Percentiles rank a stretch among this genome's conserved stretches.
Conservation (phyloP, 768 basidiomycete species). For the Neoboletus magnificus region DNA sequence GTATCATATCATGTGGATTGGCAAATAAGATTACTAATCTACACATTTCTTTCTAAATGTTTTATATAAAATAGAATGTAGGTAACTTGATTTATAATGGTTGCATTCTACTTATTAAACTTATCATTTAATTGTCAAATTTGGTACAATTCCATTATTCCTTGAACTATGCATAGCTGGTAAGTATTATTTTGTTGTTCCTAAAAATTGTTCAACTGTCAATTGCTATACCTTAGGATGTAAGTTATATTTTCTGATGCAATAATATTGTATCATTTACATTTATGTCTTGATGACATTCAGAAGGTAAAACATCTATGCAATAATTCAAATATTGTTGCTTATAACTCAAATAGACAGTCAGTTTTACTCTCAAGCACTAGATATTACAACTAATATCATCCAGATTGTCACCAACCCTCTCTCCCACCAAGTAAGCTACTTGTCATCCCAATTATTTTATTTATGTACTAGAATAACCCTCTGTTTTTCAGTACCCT, state of each 20-base stretch:
- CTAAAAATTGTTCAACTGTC: not conserved
- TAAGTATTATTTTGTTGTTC: not conserved
- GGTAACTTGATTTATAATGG: not conserved
- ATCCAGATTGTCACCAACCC: not conserved
- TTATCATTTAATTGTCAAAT: not conserved
- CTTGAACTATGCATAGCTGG: not conserved
- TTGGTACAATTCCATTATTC: not conserved
- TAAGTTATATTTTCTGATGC: not conserved
- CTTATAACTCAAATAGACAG: not conserved
- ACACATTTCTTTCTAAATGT: not conserved
- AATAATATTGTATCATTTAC: not conserved
- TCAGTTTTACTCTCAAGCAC: not conserved
- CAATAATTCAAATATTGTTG: not conserved
- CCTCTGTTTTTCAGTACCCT: not conserved
- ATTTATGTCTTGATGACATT: not conserved
- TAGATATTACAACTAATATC: not conserved
- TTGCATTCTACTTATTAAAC: not conserved
- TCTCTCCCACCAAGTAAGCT: not conserved
- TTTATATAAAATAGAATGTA: not conserved
- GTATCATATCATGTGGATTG: not conserved
- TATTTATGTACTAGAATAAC: not conserved
- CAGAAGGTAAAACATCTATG: not conserved
- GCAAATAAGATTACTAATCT: not conserved
- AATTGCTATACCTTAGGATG: not conserved
- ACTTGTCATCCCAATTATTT: not conserved